Conservation (phyloP, 2,329 filamentous ascomycete species). For the Penicillium sp. region DNA sequence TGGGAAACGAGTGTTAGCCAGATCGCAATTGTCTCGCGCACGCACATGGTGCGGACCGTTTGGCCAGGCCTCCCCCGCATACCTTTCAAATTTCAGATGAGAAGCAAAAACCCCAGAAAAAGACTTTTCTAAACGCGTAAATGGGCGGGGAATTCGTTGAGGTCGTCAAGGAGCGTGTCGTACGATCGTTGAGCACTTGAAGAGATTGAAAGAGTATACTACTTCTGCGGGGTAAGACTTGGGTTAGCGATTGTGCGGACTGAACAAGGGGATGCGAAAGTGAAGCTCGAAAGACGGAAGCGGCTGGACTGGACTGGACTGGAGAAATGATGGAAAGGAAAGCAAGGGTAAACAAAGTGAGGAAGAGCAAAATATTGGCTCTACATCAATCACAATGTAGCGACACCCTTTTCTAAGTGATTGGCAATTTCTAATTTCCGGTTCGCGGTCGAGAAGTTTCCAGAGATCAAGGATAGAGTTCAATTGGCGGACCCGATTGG, state of each 20-base stretch:
- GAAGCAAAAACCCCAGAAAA: slow-evolving; percentile 29
- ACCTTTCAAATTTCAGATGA: slow-evolving; percentile 29
- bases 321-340: neutral
- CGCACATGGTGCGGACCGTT: neutral
- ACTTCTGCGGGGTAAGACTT: slow-evolving; percentile 27
- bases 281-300: neutral
- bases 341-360: slow-evolving; percentile 1
- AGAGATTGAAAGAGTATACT: slow-evolving; percentile 34
- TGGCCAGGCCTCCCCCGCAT: slow-evolving; percentile 8
- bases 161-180: slow-evolving; percentile 47
- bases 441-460: neutral
- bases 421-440: neutral
- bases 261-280: neutral
- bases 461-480: neutral
- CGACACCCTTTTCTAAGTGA: neutral
- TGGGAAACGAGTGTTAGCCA: slow-evolving; percentile 10
- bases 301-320: slow-evolving; percentile 1
- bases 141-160: slow-evolving; percentile 45
- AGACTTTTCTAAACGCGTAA: slow-evolving; percentile 37
- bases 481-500: neutral
- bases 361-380: neutral
- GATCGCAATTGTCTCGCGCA: neutral
- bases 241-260: slow-evolving; percentile 20
- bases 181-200: slow-evolving; percentile 39
- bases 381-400: neutral